Percentiles rank a stretch among this genome's conserved stretches.
Evolutionary conservation across 495 filamentous ascomycete genomes (phyloP).

Genomic region (Venustampulla echinocandica): DNA sequence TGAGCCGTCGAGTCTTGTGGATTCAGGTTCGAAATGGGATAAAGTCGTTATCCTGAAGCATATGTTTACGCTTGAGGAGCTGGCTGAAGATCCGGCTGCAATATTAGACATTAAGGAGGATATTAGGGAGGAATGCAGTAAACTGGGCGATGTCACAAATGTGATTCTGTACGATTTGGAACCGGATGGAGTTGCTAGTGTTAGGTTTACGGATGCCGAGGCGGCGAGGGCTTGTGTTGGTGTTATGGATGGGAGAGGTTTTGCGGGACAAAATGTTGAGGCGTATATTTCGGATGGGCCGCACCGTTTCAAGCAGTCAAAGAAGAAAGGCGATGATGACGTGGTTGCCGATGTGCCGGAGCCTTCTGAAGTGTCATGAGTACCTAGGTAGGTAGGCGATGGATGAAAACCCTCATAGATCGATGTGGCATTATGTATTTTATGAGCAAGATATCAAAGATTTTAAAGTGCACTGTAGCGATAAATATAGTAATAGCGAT

Average conservation of each 20-base stretch:
- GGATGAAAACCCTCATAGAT: not conserved
- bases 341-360: not conserved
- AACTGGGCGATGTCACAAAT: conserved; percentile 82
- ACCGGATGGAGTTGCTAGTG: conserved; percentile 75
- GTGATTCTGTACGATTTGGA: conserved; percentile 86
- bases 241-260: conserved; percentile 73
- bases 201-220: conserved; percentile 61
- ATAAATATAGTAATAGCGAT: not conserved
- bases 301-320: conserved; percentile 69
- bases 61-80: conserved; percentile 85
- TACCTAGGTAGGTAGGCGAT: not conserved
- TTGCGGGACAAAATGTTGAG: conserved; percentile 52
- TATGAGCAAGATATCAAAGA: not conserved
- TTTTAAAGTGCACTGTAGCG: no score
- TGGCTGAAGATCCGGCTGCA: conserved; percentile 76
- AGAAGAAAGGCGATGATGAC: conserved; percentile 36
- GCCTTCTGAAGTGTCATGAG: not conserved
- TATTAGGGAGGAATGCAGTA: conserved; percentile 79
- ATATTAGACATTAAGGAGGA: conserved; percentile 91
- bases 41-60: conserved; percentile 83
- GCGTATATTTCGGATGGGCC: conserved; percentile 68
- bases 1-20: conserved; percentile 50
- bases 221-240: conserved; percentile 66
- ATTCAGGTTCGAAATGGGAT: conserved; percentile 55
- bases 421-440: not conserved